Percentiles rank a stretch among this genome's conserved stretches.
phyloP scores from a whole-genome alignment of 1,284 basidiomycete genomes.

The Gastroboletus turbinatus region DNA sequence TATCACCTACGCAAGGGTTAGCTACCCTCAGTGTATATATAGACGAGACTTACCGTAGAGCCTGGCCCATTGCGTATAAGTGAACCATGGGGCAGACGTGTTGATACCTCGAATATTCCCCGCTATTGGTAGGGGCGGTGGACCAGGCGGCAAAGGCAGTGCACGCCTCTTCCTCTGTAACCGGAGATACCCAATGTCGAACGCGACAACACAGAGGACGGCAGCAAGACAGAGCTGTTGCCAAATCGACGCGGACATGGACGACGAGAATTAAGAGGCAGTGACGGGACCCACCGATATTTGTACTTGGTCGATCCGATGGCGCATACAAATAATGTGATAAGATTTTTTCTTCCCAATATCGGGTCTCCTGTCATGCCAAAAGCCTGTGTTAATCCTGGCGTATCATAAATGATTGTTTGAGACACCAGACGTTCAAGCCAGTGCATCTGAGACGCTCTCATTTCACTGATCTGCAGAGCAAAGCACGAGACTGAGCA shows the following conservation, averaged over 20 bases:
- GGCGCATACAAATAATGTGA: conserved; percentile 2
- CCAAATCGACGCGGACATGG: conserved; percentile 13
- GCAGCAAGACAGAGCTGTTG: conserved; percentile 12
- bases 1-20: conserved; percentile 22
- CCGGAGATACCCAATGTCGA: conserved; percentile 3
- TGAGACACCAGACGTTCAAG: neutral
- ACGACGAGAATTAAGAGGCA: neutral
- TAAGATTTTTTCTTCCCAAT: neutral
- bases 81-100: conserved; percentile 41
- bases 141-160: conserved; percentile 32
- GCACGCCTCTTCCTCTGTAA: neutral
- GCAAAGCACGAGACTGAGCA: neutral
- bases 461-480: neutral
- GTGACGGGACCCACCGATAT: neutral
- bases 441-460: neutral
- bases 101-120: conserved; percentile 45
- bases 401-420: neutral
- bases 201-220: conserved; percentile 7
- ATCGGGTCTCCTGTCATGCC: neutral
- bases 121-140: conserved; percentile 30
- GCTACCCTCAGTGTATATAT: neutral
- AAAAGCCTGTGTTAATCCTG: neutral
- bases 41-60: conserved; percentile 35
- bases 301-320: neutral
- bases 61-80: conserved; percentile 46